Percentiles rank a stretch among this genome's conserved stretches.
phyloP scores from a whole-genome alignment of 192 early-diverging fungal genomes.

The Rhizophagus clarus region DNA sequence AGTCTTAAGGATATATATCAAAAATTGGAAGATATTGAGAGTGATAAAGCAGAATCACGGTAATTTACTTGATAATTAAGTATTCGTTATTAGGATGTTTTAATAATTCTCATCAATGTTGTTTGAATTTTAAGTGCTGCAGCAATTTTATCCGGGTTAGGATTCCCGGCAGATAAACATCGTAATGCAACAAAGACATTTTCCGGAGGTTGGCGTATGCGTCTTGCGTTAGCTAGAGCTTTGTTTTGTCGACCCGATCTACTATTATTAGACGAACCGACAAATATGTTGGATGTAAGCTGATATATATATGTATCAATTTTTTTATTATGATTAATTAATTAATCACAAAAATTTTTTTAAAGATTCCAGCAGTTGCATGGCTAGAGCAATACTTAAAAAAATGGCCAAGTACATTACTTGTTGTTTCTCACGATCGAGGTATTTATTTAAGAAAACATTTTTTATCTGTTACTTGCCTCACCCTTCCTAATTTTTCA shows the following conservation, averaged over 20 bases:
- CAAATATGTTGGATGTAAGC: constrained; percentile 80
- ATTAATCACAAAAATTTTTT: neutral
- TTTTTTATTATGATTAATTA: neutral
- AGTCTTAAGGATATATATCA: constrained; percentile 81
- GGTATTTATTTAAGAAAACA: constrained; percentile 37
- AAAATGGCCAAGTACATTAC: constrained; percentile 87
- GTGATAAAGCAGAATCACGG: constrained; percentile 93
- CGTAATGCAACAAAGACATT: constrained; percentile 88
- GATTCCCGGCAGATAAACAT: constrained; percentile 81
- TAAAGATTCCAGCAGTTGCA: constrained; percentile 89
- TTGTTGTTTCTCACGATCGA: constrained; percentile 98
- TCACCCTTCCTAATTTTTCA: no score
- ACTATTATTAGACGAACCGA: constrained; percentile 90
- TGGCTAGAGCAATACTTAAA: constrained; percentile 96
- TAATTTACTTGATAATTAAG: constrained; percentile 35
- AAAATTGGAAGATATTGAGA: constrained; percentile 93
- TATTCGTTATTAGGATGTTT: neutral
- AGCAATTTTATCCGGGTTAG: constrained; percentile 94
- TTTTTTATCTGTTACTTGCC: no score
- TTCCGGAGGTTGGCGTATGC: constrained; percentile 99
- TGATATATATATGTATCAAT: neutral
- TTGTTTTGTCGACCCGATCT: constrained; percentile 95
- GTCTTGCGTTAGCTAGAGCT: constrained; percentile 93
- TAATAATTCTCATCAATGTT: no score
- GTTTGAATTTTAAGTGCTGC: constrained; percentile 66